Evolutionary conservation across 2,329 filamentous ascomycete genomes (phyloP).

Genomic region (Clarireedia paspali): DNA sequence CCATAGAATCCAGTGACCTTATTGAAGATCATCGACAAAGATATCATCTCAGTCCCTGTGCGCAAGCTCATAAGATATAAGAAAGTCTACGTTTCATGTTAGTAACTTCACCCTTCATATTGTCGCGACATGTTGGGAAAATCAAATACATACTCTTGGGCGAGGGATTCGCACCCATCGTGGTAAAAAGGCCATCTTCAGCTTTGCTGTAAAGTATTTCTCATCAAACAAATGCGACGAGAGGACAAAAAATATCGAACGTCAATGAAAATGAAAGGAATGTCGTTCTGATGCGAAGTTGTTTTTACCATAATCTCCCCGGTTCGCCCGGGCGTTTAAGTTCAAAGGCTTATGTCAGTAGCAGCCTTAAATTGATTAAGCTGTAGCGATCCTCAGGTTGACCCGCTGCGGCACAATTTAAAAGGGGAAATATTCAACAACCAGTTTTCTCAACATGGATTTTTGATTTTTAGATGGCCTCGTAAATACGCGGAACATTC

Average conservation of each 20-base stretch:
- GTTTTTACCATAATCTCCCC: constrained; percentile 2
- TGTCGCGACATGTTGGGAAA: neutral
- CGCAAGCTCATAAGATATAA: constrained; percentile 80
- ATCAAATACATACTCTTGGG: constrained; percentile 22
- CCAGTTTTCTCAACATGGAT: too few species aligned
- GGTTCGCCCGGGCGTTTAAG: neutral
- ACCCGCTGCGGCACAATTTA: neutral
- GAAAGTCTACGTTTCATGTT: constrained; percentile 54
- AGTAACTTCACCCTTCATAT: constrained; percentile 8
- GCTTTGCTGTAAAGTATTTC: too few species aligned
- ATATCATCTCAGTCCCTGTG: constrained; percentile 79
- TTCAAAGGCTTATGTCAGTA: neutral
- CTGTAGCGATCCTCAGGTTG: neutral
- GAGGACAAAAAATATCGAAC: neutral
- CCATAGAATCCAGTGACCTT: constrained; percentile 89
- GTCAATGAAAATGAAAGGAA: neutral
- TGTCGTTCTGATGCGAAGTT: neutral
- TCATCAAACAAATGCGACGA: constrained; percentile 1
- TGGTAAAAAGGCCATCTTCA: constrained; percentile 23
- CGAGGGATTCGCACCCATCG: constrained; percentile 27
- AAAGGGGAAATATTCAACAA: neutral
- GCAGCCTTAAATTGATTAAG: too few species aligned
- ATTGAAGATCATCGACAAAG: constrained; percentile 78
- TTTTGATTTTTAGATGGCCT: neutral
- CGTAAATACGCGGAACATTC: neutral